Evolutionary conservation across 192 early-diverging fungal genomes (phyloP), one percentile per base, ranked within the genome.

Genomic region (Podila minutissima): DNA sequence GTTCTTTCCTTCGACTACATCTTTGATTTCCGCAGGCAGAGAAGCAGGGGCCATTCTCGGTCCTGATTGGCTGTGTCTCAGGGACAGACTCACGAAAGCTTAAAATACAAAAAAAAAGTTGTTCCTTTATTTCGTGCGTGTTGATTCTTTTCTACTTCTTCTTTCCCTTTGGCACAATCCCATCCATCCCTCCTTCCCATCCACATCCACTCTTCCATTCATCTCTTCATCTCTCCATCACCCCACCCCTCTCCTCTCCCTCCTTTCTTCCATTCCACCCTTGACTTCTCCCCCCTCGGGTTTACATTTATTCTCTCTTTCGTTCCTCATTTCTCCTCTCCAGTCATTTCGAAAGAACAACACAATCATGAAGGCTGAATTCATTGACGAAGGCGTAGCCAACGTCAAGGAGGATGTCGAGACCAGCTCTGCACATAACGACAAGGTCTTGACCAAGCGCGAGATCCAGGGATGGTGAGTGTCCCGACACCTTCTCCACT

Each of bases 381-480:
- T 29, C 58, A 35, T 28, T 20, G 62, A 72, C 33, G 51, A 32
- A 69, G 55, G 53, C 55, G n/a, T 9, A 60, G 48, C 28, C 59
- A 57, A n/a, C 22, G 15, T 38, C 41, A 53, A 35, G 32, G 48
- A 32, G 17, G 66, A 64, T 32, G 31, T 29, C 33, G 48, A 67
- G 20, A n/a, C 41, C 12, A 66, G 59, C 22, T 28, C 26, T 24
- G 46, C 64, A 37, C n/a, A 48, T 5, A 50, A 3, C 31, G 59
- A 69, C 11, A 65, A 65, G 32, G 57, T 53, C 15, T 57, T 81
- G 33, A 81, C 66, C 22, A 81, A 73, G 66, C 65, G 77, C n/a
- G 66, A 81, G 66, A 81, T 81, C 57, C 71, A 69, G 58, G 77
- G 77, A 59, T 81, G 77, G 77, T 81, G 72, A 61, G 38, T 28